Evolutionary conservation across 768 basidiomycete genomes (phyloP), one percentile per base, ranked within the genome.

Genomic region (Lepiota venenata): DNA sequence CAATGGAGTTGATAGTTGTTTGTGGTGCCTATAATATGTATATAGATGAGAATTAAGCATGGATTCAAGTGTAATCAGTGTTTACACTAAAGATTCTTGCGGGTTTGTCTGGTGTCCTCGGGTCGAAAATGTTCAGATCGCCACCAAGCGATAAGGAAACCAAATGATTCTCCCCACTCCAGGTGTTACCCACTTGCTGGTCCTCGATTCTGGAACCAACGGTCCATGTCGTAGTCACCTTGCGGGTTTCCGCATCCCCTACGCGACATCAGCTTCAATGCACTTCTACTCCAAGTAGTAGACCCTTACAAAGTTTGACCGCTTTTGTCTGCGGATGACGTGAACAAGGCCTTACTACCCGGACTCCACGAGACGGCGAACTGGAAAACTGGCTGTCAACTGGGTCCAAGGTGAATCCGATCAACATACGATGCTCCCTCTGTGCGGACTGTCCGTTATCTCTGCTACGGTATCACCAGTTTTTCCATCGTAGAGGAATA

Each of bases 111-210:
- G 79, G 80, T 8, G 73, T 74, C 41, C 93, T 79, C 21, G 81
- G 79, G 66, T 98, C 95, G 64, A 96, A 83, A 14, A 96, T 65
- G 61, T 88, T 91, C 51, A 98, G 74, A 52, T 84, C 80, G 12
- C 95, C 93, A 0, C 82, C 84, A 60, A 96, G 71, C 0, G 93
- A 93, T 22, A 98, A 72, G 3, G 92, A 94, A 36, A 92, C 84
- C 49, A 97, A 82, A 54, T 83, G 79, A 50, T 77, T 77, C 29
- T 80, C 74, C 39, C 80, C 82, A 49, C 76, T 85, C 91, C 92
- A 97, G n/a, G 83, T 81, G 59, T 88, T 89, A 25, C 95, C 95
- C 22, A 91, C 77, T 73, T 98, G 95, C 64, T 98, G 95, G 60
- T 88, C 71, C 25, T 77, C 72, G 25, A 96, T 71, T n/a, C 83